Conservation (phyloP, 2,329 filamentous ascomycete species). For the Scedosporium minutisporum region DNA sequence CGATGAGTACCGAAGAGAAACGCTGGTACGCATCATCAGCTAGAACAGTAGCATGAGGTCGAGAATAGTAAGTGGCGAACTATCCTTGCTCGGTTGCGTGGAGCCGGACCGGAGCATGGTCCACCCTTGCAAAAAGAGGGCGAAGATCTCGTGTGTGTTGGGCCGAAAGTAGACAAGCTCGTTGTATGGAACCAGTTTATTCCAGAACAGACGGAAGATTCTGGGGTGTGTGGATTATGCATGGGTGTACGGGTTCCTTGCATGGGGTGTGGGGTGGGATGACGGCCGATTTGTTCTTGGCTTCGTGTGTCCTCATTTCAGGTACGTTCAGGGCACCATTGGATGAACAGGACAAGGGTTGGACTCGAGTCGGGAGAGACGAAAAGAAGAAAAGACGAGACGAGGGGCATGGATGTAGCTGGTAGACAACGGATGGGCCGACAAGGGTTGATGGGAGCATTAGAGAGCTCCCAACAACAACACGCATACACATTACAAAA, state of each 20-base stretch:
- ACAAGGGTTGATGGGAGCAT: not conserved
- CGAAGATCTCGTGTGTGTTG: not conserved
- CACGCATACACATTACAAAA: not conserved
- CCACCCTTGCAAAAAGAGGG: not conserved
- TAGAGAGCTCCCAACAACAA: not conserved
- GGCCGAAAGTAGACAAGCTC: not conserved
- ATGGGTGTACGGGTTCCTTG: not conserved
- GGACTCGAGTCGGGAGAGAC: not conserved
- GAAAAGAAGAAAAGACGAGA: not conserved
- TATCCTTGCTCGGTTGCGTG: not conserved
- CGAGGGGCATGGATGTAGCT: not conserved
- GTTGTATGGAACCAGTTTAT: slow-evolving; percentile 1
- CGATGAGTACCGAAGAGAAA: not conserved
- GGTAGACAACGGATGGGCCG: not conserved
- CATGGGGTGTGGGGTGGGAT: not conserved
- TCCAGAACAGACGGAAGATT: not conserved
- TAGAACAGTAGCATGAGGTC: not conserved
- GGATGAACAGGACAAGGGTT: not conserved
- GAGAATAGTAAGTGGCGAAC: not conserved
- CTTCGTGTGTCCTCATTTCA: not conserved
- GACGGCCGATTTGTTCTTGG: not conserved
- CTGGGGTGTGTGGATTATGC: not conserved
- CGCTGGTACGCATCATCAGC: not conserved
- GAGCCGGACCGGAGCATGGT: not conserved
- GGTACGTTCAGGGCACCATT: not conserved